These are phyloP conservation scores for Mycosarcoma mackinlayi DNA, from an alignment of 1,284 basidiomycete species.

Conservation along the genomic window DNA sequence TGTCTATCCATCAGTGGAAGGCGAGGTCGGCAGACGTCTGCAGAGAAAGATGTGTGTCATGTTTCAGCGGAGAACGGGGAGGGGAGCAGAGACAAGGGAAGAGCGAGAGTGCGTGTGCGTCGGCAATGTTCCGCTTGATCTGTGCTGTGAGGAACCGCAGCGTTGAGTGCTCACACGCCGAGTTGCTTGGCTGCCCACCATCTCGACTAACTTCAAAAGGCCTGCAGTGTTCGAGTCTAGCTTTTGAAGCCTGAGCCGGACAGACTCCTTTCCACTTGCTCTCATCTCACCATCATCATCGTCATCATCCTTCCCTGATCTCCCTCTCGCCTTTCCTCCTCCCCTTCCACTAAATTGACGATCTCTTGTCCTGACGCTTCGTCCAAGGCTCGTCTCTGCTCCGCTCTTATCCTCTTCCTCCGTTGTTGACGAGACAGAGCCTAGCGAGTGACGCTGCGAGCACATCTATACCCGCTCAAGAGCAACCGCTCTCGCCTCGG, in stretches of 20 bases:
- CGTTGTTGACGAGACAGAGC: conserved; percentile 22
- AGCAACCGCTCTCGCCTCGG: not conserved
- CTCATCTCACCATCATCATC: conserved; percentile 6
- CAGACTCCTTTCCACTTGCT: not conserved
- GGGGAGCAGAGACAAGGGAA: not conserved
- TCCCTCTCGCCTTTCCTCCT: not conserved
- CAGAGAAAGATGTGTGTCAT: conserved; percentile 1
- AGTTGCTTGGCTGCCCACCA: not conserved
- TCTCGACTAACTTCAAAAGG: too few relatives aligned
- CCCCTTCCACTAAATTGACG: conserved; percentile 7
- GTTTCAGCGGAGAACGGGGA: conserved; percentile 8
- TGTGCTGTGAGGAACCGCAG: conserved; percentile 6
- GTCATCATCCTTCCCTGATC: not conserved
- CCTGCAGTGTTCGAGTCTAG: conserved; percentile 15
- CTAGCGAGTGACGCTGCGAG: conserved; percentile 9
- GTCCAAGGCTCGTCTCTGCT: conserved; percentile 3
- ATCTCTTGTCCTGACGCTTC: conserved; percentile 13
- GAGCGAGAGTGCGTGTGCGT: not conserved
- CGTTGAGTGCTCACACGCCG: conserved; percentile 3
- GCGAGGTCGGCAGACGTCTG: not conserved
- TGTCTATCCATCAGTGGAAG: not conserved
- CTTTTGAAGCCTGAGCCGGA: not conserved
- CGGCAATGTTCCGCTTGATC: conserved; percentile 17
- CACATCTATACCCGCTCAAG: not conserved
- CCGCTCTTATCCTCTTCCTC: conserved; percentile 10